Percentiles rank a stretch among this genome's conserved stretches.
These are phyloP conservation scores for Botrytis elliptica DNA, from an alignment of 2,329 filamentous ascomycete species.

Conservation along the genomic window DNA sequence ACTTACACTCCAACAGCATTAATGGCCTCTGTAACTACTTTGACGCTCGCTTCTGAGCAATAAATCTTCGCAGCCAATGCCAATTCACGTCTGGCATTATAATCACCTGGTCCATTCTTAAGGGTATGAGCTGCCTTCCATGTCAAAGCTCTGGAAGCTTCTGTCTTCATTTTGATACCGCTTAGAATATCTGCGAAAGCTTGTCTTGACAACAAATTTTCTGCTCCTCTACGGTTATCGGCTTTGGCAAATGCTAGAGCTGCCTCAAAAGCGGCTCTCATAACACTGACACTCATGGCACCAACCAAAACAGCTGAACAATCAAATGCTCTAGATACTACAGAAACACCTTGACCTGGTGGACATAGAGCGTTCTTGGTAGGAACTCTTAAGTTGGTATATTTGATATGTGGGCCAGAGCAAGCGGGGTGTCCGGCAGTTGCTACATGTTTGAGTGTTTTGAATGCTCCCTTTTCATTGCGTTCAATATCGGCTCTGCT, in stretches of 20 bases:
- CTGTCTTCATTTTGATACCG: constrained; percentile 51
- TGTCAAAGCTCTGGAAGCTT: constrained; percentile 48
- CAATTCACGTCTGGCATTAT: constrained; percentile 41
- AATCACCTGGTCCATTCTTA: constrained; percentile 43
- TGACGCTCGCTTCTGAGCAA: constrained; percentile 50
- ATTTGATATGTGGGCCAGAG: constrained; percentile 50
- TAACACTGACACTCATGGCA: constrained; percentile 54
- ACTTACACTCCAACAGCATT: constrained; percentile 51
- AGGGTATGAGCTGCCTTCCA: constrained; percentile 50
- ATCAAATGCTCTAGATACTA: constrained; percentile 46
- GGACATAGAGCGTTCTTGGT: constrained; percentile 47
- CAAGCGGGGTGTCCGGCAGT: constrained; percentile 49
- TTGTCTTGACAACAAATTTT: constrained; percentile 49
- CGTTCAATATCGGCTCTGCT: constrained; percentile 48
- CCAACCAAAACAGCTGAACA: constrained; percentile 49
- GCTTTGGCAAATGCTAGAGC: constrained; percentile 50
- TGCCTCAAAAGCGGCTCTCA: constrained; percentile 53
- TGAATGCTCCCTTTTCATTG: constrained; percentile 46
- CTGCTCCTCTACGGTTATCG: constrained; percentile 47
- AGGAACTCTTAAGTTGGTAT: constrained; percentile 49
- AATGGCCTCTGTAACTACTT: constrained; percentile 50
- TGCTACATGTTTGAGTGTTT: constrained; percentile 47
- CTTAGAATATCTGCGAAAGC: constrained; percentile 51
- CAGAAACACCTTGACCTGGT: constrained; percentile 45
- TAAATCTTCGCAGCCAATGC: constrained; percentile 52